Conservation (phyloP, 495 filamentous ascomycete species). For the Corynascus novoguineensis region DNA sequence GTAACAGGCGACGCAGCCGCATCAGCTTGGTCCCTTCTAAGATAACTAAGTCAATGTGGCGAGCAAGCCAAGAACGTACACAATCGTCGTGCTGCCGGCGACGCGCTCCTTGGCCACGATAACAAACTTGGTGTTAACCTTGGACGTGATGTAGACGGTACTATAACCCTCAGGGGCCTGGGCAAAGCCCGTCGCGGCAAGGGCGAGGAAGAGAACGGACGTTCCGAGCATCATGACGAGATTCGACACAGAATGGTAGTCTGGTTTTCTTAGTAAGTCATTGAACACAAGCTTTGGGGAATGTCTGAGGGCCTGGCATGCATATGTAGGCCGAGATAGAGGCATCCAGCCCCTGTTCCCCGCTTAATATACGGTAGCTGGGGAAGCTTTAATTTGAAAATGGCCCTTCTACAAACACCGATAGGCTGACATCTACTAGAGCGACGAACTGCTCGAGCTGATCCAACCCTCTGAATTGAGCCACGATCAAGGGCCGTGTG, state of each 20-base stretch:
- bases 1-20: neutral
- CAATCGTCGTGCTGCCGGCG: slow-evolving; percentile 35
- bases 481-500: neutral
- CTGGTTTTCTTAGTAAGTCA: no score
- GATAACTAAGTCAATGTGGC: no score
- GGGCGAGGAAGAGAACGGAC: slow-evolving; percentile 35
- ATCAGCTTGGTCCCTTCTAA: neutral
- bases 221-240: slow-evolving; percentile 31
- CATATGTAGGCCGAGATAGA: neutral
- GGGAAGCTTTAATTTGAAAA: neutral
- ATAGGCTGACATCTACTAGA: neutral
- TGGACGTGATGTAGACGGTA: slow-evolving; percentile 48
- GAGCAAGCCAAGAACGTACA: slow-evolving; percentile 30
- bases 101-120: slow-evolving; percentile 39
- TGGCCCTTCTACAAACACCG: neutral
- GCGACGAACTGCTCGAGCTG: neutral
- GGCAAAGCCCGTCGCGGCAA: slow-evolving; percentile 43
- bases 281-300: neutral
- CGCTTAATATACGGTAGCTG: neutral
- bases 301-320: neutral
- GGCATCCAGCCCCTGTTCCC: neutral
- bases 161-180: slow-evolving; percentile 42
- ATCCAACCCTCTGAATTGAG: slow-evolving; percentile 1
- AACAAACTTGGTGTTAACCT: slow-evolving; percentile 46
- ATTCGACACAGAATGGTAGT: neutral